Evolutionary conservation across 23 red algal species (phyloP).

Genomic region (Agarophyton chilense): DNA sequence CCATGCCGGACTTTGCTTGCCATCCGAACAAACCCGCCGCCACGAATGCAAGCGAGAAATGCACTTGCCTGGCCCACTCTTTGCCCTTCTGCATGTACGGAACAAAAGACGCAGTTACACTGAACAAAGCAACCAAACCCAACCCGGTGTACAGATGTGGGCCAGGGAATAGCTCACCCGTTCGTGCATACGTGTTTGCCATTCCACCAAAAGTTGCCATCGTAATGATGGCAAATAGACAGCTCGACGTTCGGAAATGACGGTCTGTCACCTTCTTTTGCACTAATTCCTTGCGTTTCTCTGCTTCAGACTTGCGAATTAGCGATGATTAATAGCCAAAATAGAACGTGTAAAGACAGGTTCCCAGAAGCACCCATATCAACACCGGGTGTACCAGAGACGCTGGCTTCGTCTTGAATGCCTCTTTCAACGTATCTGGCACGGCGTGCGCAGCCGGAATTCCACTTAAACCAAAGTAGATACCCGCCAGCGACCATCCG

Average conservation of each 20-base stretch:
- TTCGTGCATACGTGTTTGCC: slow-evolving; percentile 94
- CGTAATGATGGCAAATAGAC: slow-evolving; percentile 84
- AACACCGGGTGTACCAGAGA: slow-evolving; percentile 84
- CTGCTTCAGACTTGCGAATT: slow-evolving; percentile 62
- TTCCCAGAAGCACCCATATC: slow-evolving; percentile 78
- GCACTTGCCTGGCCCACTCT: slow-evolving; percentile 68
- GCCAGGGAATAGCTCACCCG: slow-evolving; percentile 98
- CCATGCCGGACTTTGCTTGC: slow-evolving; percentile 91
- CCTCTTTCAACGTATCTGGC: slow-evolving; percentile 69
- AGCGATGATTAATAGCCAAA: slow-evolving; percentile 84
- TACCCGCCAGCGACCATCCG: background rate
- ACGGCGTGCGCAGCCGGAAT: slow-evolving; percentile 43
- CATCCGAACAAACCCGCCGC: slow-evolving; percentile 79
- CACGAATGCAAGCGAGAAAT: slow-evolving; percentile 83
- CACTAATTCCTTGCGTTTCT: slow-evolving; percentile 74
- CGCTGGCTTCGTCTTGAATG: slow-evolving; percentile 87
- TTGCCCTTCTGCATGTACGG: slow-evolving; percentile 94
- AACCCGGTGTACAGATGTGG: slow-evolving; percentile 97
- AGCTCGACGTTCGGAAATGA: slow-evolving; percentile 73
- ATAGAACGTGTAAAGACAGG: slow-evolving; percentile 84
- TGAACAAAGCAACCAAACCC: slow-evolving; percentile 80
- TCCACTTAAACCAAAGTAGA: slow-evolving; percentile 27
- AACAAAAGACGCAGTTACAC: slow-evolving; percentile 79
- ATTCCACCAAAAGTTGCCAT: slow-evolving; percentile 94
- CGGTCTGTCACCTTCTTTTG: slow-evolving; percentile 63